A percentile compares a stretch with the other conserved stretches of the same genome.
These are phyloP conservation scores for Pouteria campechiana DNA, from an alignment of 179 eudicot species.

Conservation along the genomic window DNA sequence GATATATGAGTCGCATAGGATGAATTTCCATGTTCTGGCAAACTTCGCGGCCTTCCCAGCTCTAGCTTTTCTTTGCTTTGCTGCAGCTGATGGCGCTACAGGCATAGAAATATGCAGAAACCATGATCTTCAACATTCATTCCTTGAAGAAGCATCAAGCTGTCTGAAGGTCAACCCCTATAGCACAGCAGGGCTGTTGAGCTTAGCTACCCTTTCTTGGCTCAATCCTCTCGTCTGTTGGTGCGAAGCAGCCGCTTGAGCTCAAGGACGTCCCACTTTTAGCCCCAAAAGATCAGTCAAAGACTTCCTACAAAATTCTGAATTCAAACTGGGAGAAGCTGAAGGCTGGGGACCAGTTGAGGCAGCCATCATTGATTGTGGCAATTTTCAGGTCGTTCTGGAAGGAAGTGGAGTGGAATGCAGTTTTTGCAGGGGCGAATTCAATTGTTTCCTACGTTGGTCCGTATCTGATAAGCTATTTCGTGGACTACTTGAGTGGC, in stretches of 20 bases:
- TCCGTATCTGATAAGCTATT: conserved; percentile 91
- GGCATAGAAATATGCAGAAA: conserved; percentile 48
- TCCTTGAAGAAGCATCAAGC: conserved; percentile 85
- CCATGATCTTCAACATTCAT: conserved; percentile 82
- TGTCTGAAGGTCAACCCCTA: conserved; percentile 84
- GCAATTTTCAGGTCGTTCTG: conserved; percentile 80
- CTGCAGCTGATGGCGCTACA: conserved; percentile 59
- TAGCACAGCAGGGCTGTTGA: conserved; percentile 70
- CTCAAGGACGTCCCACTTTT: conserved; percentile 87
- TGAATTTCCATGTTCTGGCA: conserved; percentile 56
- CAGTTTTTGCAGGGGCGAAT: conserved; percentile 79
- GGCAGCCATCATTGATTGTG: conserved; percentile 73
- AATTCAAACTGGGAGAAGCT: conserved; percentile 78
- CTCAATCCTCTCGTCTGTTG: conserved; percentile 74
- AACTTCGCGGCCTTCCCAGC: conserved; percentile 57
- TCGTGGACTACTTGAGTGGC: conserved; percentile 81
- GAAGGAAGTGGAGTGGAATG: conserved; percentile 89
- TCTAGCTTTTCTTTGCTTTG: conserved; percentile 65
- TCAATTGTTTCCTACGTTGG: conserved; percentile 93
- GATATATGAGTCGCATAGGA: conserved; percentile 37
- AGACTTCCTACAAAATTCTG: conserved; percentile 60
- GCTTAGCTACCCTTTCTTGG: conserved; percentile 87
- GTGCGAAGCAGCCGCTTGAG: conserved; percentile 90
- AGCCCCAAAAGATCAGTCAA: conserved; percentile 78
- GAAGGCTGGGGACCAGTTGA: conserved; percentile 42